A percentile compares a stretch with the other conserved stretches of the same genome.
Conservation (phyloP, 2,329 filamentous ascomycete species). For the Huntiella decipiens region DNA sequence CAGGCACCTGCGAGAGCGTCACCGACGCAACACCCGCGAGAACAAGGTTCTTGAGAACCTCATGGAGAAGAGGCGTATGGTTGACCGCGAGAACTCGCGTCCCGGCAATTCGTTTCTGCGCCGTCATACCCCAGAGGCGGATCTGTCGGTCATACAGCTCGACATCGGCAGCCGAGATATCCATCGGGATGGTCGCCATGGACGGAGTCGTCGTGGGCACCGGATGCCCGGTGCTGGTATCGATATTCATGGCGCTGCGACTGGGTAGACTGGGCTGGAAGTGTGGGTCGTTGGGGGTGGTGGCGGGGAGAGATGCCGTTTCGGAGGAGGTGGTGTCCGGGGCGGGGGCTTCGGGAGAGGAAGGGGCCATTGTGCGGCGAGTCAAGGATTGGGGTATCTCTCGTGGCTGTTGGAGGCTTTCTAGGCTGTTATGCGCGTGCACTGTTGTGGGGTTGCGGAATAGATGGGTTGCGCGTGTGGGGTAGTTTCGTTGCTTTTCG, state of each 20-base stretch:
- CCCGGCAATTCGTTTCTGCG: conserved; percentile 78
- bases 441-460: too few species aligned
- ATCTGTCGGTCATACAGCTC: conserved; percentile 96
- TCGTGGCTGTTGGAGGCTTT: background rate
- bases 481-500: too few species aligned
- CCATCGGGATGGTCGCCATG: background rate
- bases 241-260: background rate
- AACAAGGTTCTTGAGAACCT: conserved; percentile 94
- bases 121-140: conserved; percentile 87
- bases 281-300: background rate
- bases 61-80: conserved; percentile 73
- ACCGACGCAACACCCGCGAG: conserved; percentile 81
- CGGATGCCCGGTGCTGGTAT: background rate
- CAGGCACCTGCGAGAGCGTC: conserved; percentile 58
- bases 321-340: background rate
- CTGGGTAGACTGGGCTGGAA: too few species aligned
- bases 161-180: conserved; percentile 64
- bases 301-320: background rate
- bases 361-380: background rate
- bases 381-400: background rate
- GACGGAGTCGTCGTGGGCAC: background rate
- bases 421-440: too few species aligned
- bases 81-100: conserved; percentile 81
- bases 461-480: too few species aligned
- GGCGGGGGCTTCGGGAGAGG: background rate